Evolutionary conservation across 148 eudicot species (phyloP), one percentile per base, ranked within the genome.

Genomic region (Rheum nobile): DNA sequence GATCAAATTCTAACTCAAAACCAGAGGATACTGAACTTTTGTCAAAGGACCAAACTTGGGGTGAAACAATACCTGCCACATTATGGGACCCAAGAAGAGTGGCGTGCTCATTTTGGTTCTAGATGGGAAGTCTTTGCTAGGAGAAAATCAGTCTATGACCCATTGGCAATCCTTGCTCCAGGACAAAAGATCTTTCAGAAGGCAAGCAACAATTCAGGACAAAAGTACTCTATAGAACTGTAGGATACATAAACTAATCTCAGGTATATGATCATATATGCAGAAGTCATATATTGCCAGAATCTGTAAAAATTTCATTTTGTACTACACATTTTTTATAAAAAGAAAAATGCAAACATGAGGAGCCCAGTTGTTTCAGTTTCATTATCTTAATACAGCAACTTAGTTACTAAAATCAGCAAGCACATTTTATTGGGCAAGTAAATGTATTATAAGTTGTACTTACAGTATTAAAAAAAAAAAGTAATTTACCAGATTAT

Each of bases 61-160:
- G 83, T 84, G 57, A 94, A 91, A 78, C 91, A 88, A 73, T 94
- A 94, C 75, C 86, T 94, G 77, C 88, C 98, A 61, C 88, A 87
- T 83, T 85, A 94, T 75, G 79, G 61, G 63, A 85, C 85, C 73
- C 90, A 83, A 63, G 82, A 88, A 17, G 84, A 76, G 13, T 94
- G 98, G 98, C 79, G 65, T 83, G 80, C 80, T 74, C 98, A 94
- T 78, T 94, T 87, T 71, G 98, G 97, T 32, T 39, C 76, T 38
- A 79, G 75, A 71, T 94, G 98, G 98, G 82, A 83, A 71, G 77
- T 26, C 74, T 88, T 91, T 75, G 77, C 72, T 4, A 73, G 78
- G 71, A 85, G 93, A 78, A 94, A 94, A 84, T 74, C 78, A 47
- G 83, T 50, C 11, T 94, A 94, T 68, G 97, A 94, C 72, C 98